Base-by-base conservation (phyloP, 352 stramenopile genomes). In the Globisporangium camurandrum region DNA sequence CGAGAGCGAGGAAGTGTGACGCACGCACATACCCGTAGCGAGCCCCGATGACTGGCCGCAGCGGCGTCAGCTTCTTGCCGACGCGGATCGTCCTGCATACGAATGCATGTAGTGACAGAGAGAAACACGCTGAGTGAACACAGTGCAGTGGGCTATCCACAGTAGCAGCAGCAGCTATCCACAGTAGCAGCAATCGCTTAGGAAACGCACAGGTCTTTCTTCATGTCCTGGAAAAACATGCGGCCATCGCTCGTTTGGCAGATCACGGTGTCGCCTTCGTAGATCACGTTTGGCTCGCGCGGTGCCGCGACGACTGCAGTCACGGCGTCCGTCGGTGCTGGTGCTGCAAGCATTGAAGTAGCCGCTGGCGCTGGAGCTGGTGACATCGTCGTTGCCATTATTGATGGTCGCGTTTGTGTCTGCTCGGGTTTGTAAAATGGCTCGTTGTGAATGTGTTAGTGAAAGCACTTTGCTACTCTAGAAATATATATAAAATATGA, bases 231-330 rank as follows among this genome's bases (percentile, higher is more conserved):
- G 61, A 93, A 93, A 67, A 93, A 93, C 63, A 90, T 80, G 30
- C 82, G 75, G 9, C 75, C 79, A 28, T 93, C 82, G 50, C 79
- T 91, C 9, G 79, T 91, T 60, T 93, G 71, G 55, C 82, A 93
- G 57, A 93, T 88, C 19, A 93, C 79, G 1, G 82, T 91, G 62
- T 93, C 82, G 51, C 79, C 79, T 42, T 91, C 82, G 64, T 88
- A 84, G 52, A 93, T 93, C 53, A 88, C 62, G 49, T 90, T 87
- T 31, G 71, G 62, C 47, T 73, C 46, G 48, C 75, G 75, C 53
- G 43, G 22, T n/a, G n/a, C n/a, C 17, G 56, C 41, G 22, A 14
- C 54, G 26, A n/a, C 24, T 24, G 12, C 26, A 19, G 22, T 12
- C 28, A 40, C 27, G 23, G 23, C 37, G 10, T n/a, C n/a, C n/a